Evolutionary conservation across 2,329 filamentous ascomycete genomes (phyloP).

Genomic region (Cladosporium sp.): DNA sequence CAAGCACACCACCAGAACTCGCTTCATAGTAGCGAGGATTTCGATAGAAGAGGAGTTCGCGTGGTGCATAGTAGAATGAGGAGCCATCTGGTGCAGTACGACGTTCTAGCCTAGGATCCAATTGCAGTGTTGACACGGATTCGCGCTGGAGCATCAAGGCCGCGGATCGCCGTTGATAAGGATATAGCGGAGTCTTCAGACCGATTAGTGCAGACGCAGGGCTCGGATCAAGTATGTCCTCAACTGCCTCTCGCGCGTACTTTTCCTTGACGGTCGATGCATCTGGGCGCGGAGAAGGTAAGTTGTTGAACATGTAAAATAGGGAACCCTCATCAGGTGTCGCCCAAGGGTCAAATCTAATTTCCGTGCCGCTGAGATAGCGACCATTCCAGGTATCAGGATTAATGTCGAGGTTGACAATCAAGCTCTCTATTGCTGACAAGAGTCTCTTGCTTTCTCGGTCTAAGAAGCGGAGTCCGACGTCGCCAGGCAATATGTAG

Average conservation of each 20-base stretch:
- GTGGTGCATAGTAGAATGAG: constrained; percentile 66
- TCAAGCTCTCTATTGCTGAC: constrained; percentile 45
- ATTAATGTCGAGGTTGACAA: constrained; percentile 56
- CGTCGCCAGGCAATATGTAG: constrained; percentile 43
- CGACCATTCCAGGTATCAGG: constrained; percentile 52
- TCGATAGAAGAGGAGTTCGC: constrained; percentile 57
- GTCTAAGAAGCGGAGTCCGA: constrained; percentile 51
- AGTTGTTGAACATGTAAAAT: constrained; percentile 67
- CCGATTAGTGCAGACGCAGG: constrained; percentile 45
- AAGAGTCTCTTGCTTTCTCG: constrained; percentile 45
- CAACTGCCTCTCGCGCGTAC: constrained; percentile 52
- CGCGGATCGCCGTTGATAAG: constrained; percentile 75
- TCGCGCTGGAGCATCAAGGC: constrained; percentile 84
- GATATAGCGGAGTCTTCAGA: constrained; percentile 63
- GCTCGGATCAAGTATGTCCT: constrained; percentile 48
- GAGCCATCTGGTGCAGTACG: constrained; percentile 58
- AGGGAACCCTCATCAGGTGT: constrained; percentile 50
- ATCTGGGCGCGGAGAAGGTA: constrained; percentile 64
- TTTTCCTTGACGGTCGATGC: constrained; percentile 46
- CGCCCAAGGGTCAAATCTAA: constrained; percentile 38
- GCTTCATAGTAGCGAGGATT: constrained; percentile 71
- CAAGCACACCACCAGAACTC: constrained; percentile 70
- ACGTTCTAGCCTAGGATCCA: constrained; percentile 69
- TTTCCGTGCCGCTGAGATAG: constrained; percentile 17
- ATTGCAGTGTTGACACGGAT: constrained; percentile 54